Base-by-base conservation (phyloP, 345 rosid species). In the Nephelium lappaceum region DNA sequence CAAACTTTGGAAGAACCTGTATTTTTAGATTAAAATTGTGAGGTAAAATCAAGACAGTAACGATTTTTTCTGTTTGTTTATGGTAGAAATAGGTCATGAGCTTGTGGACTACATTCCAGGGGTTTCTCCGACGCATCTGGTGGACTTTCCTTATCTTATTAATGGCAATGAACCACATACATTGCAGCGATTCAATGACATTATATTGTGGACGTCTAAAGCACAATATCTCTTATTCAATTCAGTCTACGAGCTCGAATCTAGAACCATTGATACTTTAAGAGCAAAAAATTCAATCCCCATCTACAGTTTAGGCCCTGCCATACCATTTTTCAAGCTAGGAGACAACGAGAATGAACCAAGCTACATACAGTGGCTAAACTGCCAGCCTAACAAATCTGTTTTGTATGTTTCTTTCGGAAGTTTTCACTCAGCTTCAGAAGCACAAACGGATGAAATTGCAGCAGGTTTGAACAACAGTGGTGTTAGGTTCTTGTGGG, bases 211-310 rank as follows among this genome's bases (percentile, higher is more conserved):
- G 75, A 84, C 89, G 38, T 53, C 80, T 0, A 76, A 82, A 73
- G 88, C 94, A 62, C 89, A 88, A 69, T 91, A 79, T 41, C 87
- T 91, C 62, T 76, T 91, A 3, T 84, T 91, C 81, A 67, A 84
- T 47, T 81, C 90, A 0, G 57, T 84, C 4, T 80, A 84, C 43
- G 91, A 90, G 72, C 88, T 90, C 5, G 95, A 93, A 82, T 72
- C 81, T 31, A 74, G 49, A 72, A 84, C 69, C 19, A 38, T 93
- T 19, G 90, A 89, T 11, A 38, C 80, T 19, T 45, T 84, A 31
- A 78, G 67, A 15, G 66, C 65, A 11, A 76, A 53, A 15, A 57
- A 75, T 14, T 10, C 16, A 2, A 38, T 81, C 7, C 81, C 86
- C 0, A 16, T 84, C 38, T 87, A 81, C 75, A 74, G 84, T 11